Evolutionary conservation across 306 rosid genomes (phyloP).

Genomic region (Ochetophila trinervis): DNA sequence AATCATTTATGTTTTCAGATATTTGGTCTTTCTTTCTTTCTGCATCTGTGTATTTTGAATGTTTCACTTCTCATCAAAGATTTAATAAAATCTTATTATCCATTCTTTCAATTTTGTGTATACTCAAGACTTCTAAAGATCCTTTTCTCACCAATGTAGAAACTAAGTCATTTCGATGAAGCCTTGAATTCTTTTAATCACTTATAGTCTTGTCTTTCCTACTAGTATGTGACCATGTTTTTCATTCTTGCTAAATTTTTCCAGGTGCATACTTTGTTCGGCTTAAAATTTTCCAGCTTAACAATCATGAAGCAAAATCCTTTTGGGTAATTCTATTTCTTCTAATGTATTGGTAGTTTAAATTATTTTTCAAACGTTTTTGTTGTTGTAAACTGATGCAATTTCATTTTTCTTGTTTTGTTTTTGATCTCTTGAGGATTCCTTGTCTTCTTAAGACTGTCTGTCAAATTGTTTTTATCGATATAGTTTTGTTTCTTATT

Average conservation of each 20-base stretch:
- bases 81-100: no score
- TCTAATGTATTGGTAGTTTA: conserved; percentile 14
- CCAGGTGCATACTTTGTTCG: conserved; percentile 67
- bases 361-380: neutral
- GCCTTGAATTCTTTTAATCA: no score
- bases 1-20: neutral
- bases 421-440: neutral
- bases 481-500: conserved; percentile 19
- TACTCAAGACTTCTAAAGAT: no score
- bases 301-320: conserved; percentile 74
- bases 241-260: conserved; percentile 21
- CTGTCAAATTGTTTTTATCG: neutral
- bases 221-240: neutral
- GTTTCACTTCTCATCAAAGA: no score
- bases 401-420: no score
- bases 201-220: no score
- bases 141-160: no score
- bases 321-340: conserved; percentile 52
- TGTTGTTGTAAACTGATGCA: no score
- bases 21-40: neutral
- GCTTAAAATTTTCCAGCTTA: conserved; percentile 80
- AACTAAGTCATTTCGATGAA: no score
- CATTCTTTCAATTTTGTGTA: no score
- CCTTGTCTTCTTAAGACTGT: neutral
- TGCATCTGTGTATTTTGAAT: no score